Evolutionary conservation across 805 yeast species (phyloP).

Genomic region (Suhomyces sp.): DNA sequence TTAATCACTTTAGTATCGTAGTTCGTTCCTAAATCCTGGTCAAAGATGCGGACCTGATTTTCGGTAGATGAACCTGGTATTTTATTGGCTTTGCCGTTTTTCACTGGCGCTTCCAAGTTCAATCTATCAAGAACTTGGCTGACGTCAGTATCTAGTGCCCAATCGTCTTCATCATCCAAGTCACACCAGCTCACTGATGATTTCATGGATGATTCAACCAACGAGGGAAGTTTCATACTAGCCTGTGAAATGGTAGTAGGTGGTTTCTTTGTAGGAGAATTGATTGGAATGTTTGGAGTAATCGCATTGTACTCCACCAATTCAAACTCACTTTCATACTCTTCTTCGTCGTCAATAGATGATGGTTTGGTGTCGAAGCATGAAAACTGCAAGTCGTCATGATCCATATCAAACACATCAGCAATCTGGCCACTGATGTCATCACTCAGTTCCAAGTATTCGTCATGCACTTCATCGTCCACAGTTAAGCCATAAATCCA

Average conservation of each 20-base stretch:
- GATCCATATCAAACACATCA: conserved; percentile 38
- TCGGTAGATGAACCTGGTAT: conserved; percentile 4
- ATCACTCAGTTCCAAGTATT: conserved; percentile 1
- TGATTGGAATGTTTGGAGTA: conserved; percentile 6
- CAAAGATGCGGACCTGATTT: conserved; percentile 5
- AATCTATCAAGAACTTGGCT: conserved; percentile 3
- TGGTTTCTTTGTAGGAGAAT: not conserved
- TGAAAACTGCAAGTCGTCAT: conserved; percentile 20
- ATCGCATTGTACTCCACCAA: conserved; percentile 7
- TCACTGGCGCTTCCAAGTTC: conserved; percentile 4
- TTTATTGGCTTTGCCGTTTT: not conserved
- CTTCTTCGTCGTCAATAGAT: conserved; percentile 7
- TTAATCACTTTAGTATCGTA: conserved; percentile 5
- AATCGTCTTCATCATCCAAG: conserved; percentile 27
- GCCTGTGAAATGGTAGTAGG: not conserved
- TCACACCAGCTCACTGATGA: conserved; percentile 35
- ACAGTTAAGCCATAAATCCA: conserved; percentile 42
- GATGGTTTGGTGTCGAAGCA: conserved; percentile 3
- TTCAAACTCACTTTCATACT: conserved; percentile 4
- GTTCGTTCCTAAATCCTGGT: conserved; percentile 5
- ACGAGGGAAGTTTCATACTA: conserved; percentile 26
- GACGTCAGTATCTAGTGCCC: conserved; percentile 6
- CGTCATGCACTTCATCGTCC: conserved; percentile 39
- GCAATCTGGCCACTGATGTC: not conserved
- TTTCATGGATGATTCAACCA: conserved; percentile 30